Base-by-base conservation (phyloP, 331 rosid species). In the Phaseolus coccineus region DNA sequence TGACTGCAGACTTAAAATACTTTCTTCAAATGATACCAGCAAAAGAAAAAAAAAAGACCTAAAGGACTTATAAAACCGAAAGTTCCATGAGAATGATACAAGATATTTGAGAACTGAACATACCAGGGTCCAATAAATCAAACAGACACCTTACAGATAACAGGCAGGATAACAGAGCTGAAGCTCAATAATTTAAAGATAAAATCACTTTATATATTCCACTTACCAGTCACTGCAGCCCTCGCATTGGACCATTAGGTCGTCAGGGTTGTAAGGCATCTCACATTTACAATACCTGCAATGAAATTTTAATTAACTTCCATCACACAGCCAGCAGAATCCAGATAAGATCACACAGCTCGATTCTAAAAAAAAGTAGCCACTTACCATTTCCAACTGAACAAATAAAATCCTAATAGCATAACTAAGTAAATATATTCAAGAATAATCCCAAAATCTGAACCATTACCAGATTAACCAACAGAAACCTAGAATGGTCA, bases 231-330 rank as follows among this genome's bases (percentile, higher is more conserved):
- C 99, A 80, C 77, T 89, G 84, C 99, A 96, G 63, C 89, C 91
- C 76, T 96, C 99, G 46, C 99, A 96, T 76, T 96, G 99, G 78
- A 96, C 93, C 99, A 96, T 96, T 69, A 96, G 87, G 78, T 96
- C 98, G 65, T 96, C 99, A 9, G 99, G 99, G 56, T 96, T 96
- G 82, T 96, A 96, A 53, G 99, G 99, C 99, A 96, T 96, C 91
- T 96, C 99, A 79, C 99, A 96, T 84, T 96, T 96, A 89, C 99
- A 96, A 86, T 93, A 96, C 88, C 99, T 96, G 93, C 88, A 80
- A 87, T 48, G 65, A 51, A 48, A 81, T 4, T 55, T 55, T 53
- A 25, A 78, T 52, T 59, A 56, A 80, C 8, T 25, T 76, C 67
- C 63, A 83, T 47, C 48, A 73, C 30, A 72, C 39, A 50, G 68